phyloP scores from a whole-genome alignment of 2,329 filamentous ascomycete species.

The Epichloe sibirici region DNA sequence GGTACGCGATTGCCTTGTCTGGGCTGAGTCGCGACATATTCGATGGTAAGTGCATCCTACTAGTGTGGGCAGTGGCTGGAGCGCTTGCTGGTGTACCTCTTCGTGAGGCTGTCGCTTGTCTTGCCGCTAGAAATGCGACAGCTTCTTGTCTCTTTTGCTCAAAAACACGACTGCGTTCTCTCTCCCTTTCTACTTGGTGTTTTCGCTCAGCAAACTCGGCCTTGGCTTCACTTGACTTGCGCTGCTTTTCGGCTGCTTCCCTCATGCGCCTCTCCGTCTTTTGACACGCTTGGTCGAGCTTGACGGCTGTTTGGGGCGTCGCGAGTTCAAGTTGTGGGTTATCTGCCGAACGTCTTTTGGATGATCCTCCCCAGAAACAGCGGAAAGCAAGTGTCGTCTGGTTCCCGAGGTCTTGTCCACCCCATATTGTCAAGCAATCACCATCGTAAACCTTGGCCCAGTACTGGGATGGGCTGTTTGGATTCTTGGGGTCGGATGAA shows the following conservation, averaged over 20 bases:
- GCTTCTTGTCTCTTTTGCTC: constrained; percentile 36
- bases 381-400: constrained; percentile 37
- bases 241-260: constrained; percentile 27
- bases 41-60: constrained; percentile 8
- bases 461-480: constrained; percentile 39
- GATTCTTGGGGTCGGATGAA: constrained; percentile 42
- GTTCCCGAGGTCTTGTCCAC: constrained; percentile 27
- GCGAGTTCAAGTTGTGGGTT: constrained; percentile 21
- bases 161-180: constrained; percentile 36
- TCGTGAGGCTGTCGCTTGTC: constrained; percentile 13
- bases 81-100: constrained; percentile 19
- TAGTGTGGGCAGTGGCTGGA: constrained; percentile 8
- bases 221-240: constrained; percentile 29
- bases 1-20: background rate
- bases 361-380: constrained; percentile 45
- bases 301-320: constrained; percentile 25
- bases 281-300: constrained; percentile 36
- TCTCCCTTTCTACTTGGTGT: constrained; percentile 31
- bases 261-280: constrained; percentile 32
- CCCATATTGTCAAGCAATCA: constrained; percentile 65
- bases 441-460: constrained; percentile 65
- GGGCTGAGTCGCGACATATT: constrained; percentile 9
- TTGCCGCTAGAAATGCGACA: constrained; percentile 25
- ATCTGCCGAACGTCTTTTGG: constrained; percentile 23
- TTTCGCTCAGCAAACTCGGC: constrained; percentile 31